phyloP scores from a whole-genome alignment of 768 basidiomycete genomes.

The Tylopilus felleus region DNA sequence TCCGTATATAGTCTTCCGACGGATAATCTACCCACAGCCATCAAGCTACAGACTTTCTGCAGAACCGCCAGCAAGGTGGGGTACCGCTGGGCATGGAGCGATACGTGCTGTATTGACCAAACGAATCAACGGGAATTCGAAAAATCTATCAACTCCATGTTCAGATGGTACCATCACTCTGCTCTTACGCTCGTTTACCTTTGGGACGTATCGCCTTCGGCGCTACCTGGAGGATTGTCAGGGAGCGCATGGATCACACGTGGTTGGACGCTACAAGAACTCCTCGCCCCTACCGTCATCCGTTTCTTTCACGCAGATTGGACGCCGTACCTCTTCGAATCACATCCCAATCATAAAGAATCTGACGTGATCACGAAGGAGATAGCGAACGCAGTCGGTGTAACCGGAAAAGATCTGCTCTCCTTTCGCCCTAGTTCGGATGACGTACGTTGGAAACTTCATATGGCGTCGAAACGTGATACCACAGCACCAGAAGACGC shows the following conservation, averaged over 20 bases:
- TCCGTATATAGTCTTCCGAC: slow-evolving; percentile 3
- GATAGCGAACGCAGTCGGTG: background rate
- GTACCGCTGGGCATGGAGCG: background rate
- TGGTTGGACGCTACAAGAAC: slow-evolving; percentile 13
- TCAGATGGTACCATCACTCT: slow-evolving; percentile 8
- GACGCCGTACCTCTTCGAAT: slow-evolving; percentile 1
- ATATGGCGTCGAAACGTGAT: slow-evolving; percentile 4
- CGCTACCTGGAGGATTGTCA: background rate
- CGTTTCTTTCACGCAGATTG: slow-evolving; percentile 5
- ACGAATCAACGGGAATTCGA: slow-evolving; percentile 5
- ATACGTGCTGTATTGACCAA: slow-evolving; percentile 11
- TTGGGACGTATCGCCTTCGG: slow-evolving; percentile 2
- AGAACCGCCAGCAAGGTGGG: background rate
- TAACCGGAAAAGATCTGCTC: background rate
- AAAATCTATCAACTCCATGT: slow-evolving; percentile 9
- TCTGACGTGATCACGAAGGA: slow-evolving; percentile 1
- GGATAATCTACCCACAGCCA: background rate
- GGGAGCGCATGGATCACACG: slow-evolving; percentile 4
- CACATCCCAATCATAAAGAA: slow-evolving; percentile 3
- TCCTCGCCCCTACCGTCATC: slow-evolving; percentile 6
- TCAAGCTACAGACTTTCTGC: slow-evolving; percentile 6
- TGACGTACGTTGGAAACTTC: slow-evolving; percentile 6
- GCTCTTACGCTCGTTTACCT: slow-evolving; percentile 8
- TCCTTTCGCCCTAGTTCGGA: background rate
- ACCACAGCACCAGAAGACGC: background rate